Percentiles rank a stretch among this genome's conserved stretches.
Conservation (phyloP, 2,329 filamentous ascomycete species). For the Seiridium unicorne region DNA sequence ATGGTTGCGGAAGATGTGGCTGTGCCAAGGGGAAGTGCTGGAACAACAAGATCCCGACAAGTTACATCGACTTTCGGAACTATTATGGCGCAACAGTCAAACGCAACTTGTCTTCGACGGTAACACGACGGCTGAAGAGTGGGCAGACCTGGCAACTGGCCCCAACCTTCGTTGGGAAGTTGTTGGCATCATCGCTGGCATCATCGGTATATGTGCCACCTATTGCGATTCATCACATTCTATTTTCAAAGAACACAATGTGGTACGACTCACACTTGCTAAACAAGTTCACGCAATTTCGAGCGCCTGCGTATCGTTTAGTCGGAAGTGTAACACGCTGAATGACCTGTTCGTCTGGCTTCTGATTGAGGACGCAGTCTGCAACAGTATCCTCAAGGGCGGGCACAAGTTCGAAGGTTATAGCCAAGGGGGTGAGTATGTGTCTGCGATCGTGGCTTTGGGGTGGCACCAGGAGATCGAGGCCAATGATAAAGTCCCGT, state of each 20-base stretch:
- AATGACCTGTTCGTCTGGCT: conserved; percentile 32
- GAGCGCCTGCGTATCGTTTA: conserved; percentile 27
- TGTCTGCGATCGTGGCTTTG: conserved; percentile 28
- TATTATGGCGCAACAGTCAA: conserved; percentile 32
- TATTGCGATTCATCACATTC: conserved; percentile 23
- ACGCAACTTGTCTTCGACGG: conserved; percentile 24
- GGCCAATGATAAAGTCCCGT: conserved; percentile 24
- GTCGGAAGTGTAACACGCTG: conserved; percentile 28
- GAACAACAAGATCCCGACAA: conserved; percentile 28
- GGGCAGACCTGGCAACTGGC: conserved; percentile 25
- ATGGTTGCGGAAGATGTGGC: conserved; percentile 28
- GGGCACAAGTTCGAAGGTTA: conserved; percentile 27
- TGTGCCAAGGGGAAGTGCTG: conserved; percentile 24
- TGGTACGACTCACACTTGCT: conserved; percentile 22
- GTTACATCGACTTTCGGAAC: conserved; percentile 28
- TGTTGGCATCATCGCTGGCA: conserved; percentile 29
- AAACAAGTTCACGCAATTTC: conserved; percentile 26
- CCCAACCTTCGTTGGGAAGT: conserved; percentile 32
- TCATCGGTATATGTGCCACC: conserved; percentile 24
- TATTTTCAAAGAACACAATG: conserved; percentile 23
- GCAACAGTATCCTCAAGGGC: conserved; percentile 23
- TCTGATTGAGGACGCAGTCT: conserved; percentile 20
- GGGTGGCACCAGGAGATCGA: conserved; percentile 29
- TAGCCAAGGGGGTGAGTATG: conserved; percentile 26
- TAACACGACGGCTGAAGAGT: conserved; percentile 24